Percentiles rank a stretch among this genome's conserved stretches.
phyloP scores from a whole-genome alignment of 1,284 basidiomycete genomes.

The Athelia psychrophila region DNA sequence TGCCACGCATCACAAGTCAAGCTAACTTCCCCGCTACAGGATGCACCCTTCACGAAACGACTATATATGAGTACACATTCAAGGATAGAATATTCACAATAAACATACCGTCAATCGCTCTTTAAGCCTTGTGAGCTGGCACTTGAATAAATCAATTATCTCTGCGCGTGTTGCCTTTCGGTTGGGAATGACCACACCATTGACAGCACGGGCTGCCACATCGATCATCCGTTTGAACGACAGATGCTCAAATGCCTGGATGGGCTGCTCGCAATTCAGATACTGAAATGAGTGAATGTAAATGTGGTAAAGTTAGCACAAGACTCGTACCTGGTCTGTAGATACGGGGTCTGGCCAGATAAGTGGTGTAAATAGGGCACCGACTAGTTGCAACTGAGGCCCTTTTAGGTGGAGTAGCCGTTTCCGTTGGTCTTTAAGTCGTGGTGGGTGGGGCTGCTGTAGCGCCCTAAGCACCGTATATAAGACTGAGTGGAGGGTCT shows the following conservation, averaged over 20 bases:
- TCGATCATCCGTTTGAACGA: slow-evolving; percentile 21
- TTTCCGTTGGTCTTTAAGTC: too few relatives aligned
- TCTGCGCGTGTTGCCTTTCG: not conserved
- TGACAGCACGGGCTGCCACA: slow-evolving; percentile 14
- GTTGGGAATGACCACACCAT: slow-evolving; percentile 2
- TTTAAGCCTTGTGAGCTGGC: not conserved
- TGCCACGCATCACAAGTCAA: slow-evolving; percentile 19
- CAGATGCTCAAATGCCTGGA: slow-evolving; percentile 21
- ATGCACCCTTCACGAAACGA: slow-evolving; percentile 8
- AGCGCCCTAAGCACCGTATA: too few relatives aligned
- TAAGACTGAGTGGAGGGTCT: not conserved
- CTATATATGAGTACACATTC: too few relatives aligned
- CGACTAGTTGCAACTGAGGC: slow-evolving; percentile 11
- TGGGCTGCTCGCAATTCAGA: slow-evolving; percentile 15
- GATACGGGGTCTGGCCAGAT: slow-evolving; percentile 26
- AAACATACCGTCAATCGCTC: not conserved
- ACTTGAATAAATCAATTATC: not conserved
- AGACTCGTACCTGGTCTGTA: slow-evolving; percentile 25
- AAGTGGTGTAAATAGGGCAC: slow-evolving; percentile 15
- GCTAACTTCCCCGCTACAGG: not conserved
- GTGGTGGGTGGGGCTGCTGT: too few relatives aligned
- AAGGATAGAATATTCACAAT: slow-evolving; percentile 5
- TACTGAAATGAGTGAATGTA: not conserved
- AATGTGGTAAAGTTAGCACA: too few relatives aligned
- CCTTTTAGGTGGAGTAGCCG: not conserved